phyloP scores from a whole-genome alignment of 2,329 filamentous ascomycete genomes.

The Nakataea oryzae region DNA sequence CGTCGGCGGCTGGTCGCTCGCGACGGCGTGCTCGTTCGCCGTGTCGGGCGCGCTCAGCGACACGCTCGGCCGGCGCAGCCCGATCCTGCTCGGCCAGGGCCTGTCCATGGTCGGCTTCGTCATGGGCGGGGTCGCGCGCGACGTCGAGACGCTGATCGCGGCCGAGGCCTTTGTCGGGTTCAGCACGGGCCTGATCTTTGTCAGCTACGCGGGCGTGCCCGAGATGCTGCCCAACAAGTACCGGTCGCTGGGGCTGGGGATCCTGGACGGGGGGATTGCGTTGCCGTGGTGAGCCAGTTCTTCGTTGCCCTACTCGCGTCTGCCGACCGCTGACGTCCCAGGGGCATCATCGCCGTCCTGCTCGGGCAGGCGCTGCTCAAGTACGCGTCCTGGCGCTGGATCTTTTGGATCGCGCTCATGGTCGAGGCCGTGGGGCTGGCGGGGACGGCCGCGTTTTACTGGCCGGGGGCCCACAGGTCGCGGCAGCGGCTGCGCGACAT shows the following conservation, averaged over 20 bases:
- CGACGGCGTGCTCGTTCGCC: conserved; percentile 10
- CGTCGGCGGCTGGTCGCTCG: conserved; percentile 11
- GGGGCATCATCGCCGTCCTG: not conserved
- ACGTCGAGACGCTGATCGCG: conserved; percentile 14
- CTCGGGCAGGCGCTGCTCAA: conserved; percentile 10
- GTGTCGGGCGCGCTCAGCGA: conserved; percentile 13
- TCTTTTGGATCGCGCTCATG: conserved; percentile 16
- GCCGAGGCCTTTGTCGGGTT: conserved; percentile 20
- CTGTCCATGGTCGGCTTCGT: conserved; percentile 13
- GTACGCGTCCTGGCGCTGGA: conserved; percentile 18
- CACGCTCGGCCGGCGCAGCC: conserved; percentile 11
- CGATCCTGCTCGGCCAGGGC: conserved; percentile 10
- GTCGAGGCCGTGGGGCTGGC: conserved; percentile 13
- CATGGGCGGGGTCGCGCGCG: conserved; percentile 14
- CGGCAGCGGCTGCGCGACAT: conserved; percentile 13
- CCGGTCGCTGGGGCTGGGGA: conserved; percentile 9
- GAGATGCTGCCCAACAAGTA: conserved; percentile 24
- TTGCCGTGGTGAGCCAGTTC: not conserved
- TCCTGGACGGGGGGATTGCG: conserved; percentile 1
- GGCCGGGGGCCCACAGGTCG: conserved; percentile 16
- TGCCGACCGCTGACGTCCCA: not conserved
- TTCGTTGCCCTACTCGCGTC: not conserved
- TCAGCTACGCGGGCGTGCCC: conserved; percentile 20
- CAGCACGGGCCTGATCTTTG: conserved; percentile 20
- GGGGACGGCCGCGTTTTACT: conserved; percentile 16